Percentiles rank a stretch among this genome's conserved stretches.
Evolutionary conservation across 257 asterid genomes (phyloP).

Genomic region (Leonotis leonurus): DNA sequence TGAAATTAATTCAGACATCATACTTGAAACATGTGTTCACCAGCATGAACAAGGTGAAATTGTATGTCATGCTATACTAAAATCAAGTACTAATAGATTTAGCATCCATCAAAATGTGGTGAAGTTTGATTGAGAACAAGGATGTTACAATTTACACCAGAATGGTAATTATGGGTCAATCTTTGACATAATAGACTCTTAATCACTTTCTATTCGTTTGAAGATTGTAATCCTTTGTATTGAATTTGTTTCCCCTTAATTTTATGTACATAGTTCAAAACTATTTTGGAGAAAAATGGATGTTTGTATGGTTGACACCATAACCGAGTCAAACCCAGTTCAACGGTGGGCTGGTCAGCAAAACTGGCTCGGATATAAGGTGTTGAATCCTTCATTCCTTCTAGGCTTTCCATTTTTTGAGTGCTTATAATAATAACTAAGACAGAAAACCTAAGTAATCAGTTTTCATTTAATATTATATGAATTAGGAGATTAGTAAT

Average conservation of each 20-base stretch:
- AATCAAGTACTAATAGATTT: background rate
- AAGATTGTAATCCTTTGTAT: background rate
- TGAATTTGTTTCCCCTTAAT: too few species aligned
- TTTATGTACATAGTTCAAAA: too few species aligned
- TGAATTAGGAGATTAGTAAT: too few species aligned
- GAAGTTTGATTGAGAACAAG: background rate
- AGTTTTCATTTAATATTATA: too few species aligned
- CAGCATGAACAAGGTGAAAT: background rate
- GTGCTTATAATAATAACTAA: too few species aligned
- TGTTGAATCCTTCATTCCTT: background rate
- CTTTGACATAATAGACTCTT: too few species aligned
- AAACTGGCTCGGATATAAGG: background rate
- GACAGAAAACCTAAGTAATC: too few species aligned
- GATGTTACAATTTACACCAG: too few species aligned
- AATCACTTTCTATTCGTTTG: background rate
- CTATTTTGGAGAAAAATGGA: too few species aligned
- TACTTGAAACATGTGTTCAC: background rate
- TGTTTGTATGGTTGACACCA: background rate
- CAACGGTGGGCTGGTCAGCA: conserved; percentile 2
- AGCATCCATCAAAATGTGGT: background rate
- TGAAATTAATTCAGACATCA: background rate
- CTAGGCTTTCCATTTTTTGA: background rate
- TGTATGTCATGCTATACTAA: background rate
- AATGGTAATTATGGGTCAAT: too few species aligned
- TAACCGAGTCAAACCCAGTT: background rate